These are phyloP conservation scores for Penicillium soppii DNA, from an alignment of 495 filamentous ascomycete species.

Conservation along the genomic window DNA sequence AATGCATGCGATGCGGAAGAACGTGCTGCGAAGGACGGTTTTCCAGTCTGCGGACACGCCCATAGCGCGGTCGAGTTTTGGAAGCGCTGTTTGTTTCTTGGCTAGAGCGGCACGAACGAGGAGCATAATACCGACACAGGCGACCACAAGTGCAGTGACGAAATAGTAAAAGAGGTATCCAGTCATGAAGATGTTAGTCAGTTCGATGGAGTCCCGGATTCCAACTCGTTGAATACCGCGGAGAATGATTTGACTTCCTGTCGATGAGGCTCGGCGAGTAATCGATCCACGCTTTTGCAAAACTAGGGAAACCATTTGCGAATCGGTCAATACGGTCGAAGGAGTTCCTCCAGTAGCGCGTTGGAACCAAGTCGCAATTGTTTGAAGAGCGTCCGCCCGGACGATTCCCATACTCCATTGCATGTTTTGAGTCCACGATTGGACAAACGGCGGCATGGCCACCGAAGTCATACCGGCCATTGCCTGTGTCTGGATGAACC, in stretches of 20 bases:
- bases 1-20: slow-evolving; percentile 85
- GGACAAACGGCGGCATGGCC: slow-evolving; percentile 79
- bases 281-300: slow-evolving; percentile 69
- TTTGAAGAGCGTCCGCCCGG: slow-evolving; percentile 75
- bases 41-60: slow-evolving; percentile 90
- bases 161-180: slow-evolving; percentile 86
- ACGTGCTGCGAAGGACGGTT: slow-evolving; percentile 81
- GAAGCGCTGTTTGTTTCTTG: slow-evolving; percentile 68
- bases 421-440: slow-evolving; percentile 95
- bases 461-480: slow-evolving; percentile 84
- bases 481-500: slow-evolving; percentile 93
- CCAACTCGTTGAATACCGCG: slow-evolving; percentile 87
- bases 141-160: slow-evolving; percentile 70
- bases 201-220: slow-evolving; percentile 78
- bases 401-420: slow-evolving; percentile 98
- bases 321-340: slow-evolving; percentile 67
- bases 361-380: slow-evolving; percentile 93
- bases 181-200: slow-evolving; percentile 91
- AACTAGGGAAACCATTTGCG: slow-evolving; percentile 77
- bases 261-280: slow-evolving; percentile 38
- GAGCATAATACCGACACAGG: slow-evolving; percentile 74
- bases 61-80: slow-evolving; percentile 61
- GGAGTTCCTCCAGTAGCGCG: slow-evolving; percentile 87
- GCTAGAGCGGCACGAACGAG: slow-evolving; percentile 67
- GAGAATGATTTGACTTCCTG: slow-evolving; percentile 63